phyloP scores from a whole-genome alignment of 2,329 filamentous ascomycete species.

The Hypoxylon sp. region DNA sequence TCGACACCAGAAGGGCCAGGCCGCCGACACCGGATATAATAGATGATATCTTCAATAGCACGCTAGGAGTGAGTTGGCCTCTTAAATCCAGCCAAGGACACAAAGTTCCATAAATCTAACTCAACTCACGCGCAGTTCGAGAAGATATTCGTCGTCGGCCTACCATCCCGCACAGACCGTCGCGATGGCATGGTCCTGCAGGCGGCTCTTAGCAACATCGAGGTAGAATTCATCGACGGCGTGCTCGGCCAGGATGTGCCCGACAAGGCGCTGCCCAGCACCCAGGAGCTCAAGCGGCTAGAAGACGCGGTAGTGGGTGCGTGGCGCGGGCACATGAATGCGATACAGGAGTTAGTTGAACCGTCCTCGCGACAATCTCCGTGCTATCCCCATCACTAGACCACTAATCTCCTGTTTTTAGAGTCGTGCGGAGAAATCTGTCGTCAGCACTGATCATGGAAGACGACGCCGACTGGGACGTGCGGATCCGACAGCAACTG shows the following conservation, averaged over 20 bases:
- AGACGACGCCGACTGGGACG: slow-evolving; percentile 66
- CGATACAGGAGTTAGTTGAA: slow-evolving; percentile 52
- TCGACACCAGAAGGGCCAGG: slow-evolving; percentile 7
- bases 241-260: slow-evolving; percentile 58
- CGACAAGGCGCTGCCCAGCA: slow-evolving; percentile 57
- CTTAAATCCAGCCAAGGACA: background rate
- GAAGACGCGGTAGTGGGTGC: slow-evolving; percentile 52
- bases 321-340: slow-evolving; percentile 60
- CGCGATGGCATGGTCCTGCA: slow-evolving; percentile 65
- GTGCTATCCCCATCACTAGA: slow-evolving; percentile 3
- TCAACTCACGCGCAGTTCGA: slow-evolving; percentile 59
- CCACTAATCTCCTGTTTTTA: slow-evolving; percentile 40
- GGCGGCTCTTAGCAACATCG: slow-evolving; percentile 61
- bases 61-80: slow-evolving; percentile 38
- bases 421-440: slow-evolving; percentile 62
- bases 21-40: slow-evolving; percentile 9
- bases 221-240: slow-evolving; percentile 64
- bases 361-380: background rate
- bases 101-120: background rate
- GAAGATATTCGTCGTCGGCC: slow-evolving; percentile 65
- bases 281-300: slow-evolving; percentile 53
- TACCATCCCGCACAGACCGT: slow-evolving; percentile 65
- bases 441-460: slow-evolving; percentile 61
- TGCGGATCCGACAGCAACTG: slow-evolving; percentile 60
- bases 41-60: slow-evolving; percentile 37